A percentile compares a stretch with the other conserved stretches of the same genome.
These are phyloP conservation scores for Beauveria caledonica DNA, from an alignment of 2,329 filamentous ascomycete species.

Conservation along the genomic window DNA sequence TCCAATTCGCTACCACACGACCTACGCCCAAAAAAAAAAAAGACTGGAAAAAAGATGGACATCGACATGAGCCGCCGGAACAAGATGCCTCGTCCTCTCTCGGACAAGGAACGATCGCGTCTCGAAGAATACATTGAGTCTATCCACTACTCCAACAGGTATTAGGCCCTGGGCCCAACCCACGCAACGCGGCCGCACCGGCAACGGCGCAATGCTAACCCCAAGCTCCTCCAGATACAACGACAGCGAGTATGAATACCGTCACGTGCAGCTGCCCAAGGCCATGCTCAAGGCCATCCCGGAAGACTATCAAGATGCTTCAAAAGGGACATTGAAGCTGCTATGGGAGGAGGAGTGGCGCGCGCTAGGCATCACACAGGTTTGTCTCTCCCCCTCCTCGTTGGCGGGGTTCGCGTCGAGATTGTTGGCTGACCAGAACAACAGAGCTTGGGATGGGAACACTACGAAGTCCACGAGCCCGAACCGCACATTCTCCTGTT, in stretches of 20 bases:
- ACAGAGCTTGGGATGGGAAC: conserved; percentile 96
- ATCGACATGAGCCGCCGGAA: conserved; percentile 85
- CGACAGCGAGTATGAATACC: conserved; percentile 89
- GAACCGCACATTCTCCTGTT: conserved; percentile 98
- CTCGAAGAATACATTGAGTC: conserved; percentile 87
- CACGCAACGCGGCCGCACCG: conserved; percentile 1
- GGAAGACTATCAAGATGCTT: conserved; percentile 82
- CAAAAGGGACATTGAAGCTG: conserved; percentile 88
- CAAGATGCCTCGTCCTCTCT: conserved; percentile 70
- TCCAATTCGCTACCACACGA: background rate
- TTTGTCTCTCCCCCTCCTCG: conserved; percentile 31
- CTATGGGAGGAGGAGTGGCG: conserved; percentile 99
- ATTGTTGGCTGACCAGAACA: background rate
- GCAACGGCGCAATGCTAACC: conserved; percentile 4
- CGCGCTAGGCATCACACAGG: conserved; percentile 93
- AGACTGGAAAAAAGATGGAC: conserved; percentile 23
- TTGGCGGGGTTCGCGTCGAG: background rate
- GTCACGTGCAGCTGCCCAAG: conserved; percentile 95
- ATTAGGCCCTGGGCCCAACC: conserved; percentile 22
- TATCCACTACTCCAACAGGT: conserved; percentile 95
- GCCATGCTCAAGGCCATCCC: conserved; percentile 97
- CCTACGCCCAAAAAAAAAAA: background rate
- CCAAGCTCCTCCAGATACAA: conserved; percentile 59
- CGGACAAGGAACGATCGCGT: conserved; percentile 71
- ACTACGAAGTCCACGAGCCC: conserved; percentile 98